Evolutionary conservation across 768 basidiomycete genomes (phyloP), one percentile per base, ranked within the genome.

Genomic region (Collybia sp.): DNA sequence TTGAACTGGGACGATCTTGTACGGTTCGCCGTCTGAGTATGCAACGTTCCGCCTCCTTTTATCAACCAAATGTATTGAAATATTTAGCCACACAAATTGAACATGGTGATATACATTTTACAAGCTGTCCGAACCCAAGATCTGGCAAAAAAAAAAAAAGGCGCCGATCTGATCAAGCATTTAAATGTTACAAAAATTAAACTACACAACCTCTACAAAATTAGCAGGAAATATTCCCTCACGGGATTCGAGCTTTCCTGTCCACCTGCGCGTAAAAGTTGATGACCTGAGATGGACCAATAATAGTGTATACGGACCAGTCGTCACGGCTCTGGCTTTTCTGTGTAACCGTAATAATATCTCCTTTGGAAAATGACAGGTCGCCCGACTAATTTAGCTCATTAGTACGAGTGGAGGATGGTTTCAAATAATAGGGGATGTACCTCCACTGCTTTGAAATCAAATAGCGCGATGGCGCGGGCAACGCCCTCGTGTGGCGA

Each of bases 141-240:
- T n/a, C n/a, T n/a, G n/a, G n/a, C n/a, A n/a, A n/a, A 45, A 12
- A 40, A 25, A 19, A 35, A 25, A 25, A 25, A 3, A 25, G 8
- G 25, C 8, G 25, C n/a, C n/a, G n/a, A n/a, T n/a, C n/a, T 37
- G 43, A 25, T 35, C 30, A 36, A 31, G 34, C 19, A 43, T 12
- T 25, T 30, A 44, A 45, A n/a, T 33, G 30, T 44, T 5, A 35
- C n/a, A 16, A 19, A 30, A 45, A 38, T 61, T n/a, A 10, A 37
- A 13, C 10, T 55, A 75, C 31, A 68, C 65, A 43, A 88, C 62
- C 58, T 88, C 85, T n/a, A 89, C 85, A 55, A 88, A 88, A 60
- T 90, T 90, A 12, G 88, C 88, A 30, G 88, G 88, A 61, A 92
- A 91, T 38, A 84, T 76, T 0, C 89, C 89, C 52, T 77, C 68